Evolutionary conservation across 306 rosid genomes (phyloP).

Genomic region (Bauhinia variegata): DNA sequence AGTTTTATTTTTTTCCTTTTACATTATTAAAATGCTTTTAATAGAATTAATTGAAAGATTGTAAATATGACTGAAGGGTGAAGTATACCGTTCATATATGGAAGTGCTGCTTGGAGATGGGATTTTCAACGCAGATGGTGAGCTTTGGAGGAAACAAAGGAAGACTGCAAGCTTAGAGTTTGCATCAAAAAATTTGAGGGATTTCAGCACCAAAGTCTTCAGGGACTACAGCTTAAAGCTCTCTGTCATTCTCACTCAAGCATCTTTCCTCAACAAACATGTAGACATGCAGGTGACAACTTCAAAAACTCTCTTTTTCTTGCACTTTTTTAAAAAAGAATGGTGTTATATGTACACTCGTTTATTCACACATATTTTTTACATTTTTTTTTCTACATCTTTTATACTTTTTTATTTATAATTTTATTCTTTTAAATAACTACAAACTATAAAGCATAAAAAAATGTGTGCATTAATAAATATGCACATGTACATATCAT

Average conservation of each 20-base stretch:
- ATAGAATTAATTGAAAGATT: not conserved
- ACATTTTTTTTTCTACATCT: too few relatives aligned
- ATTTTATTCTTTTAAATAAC: too few relatives aligned
- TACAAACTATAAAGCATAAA: too few relatives aligned
- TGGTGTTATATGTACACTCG: too few relatives aligned
- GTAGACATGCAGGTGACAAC: conserved; percentile 82
- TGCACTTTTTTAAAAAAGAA: too few relatives aligned
- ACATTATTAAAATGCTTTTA: not conserved
- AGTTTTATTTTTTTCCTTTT: not conserved
- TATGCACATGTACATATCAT: too few relatives aligned
- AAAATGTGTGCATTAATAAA: too few relatives aligned
- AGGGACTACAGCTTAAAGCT: conserved; percentile 71
- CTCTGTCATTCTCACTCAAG: conserved; percentile 57
- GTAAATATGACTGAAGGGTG: conserved; percentile 61
- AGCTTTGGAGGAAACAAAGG: conserved; percentile 85
- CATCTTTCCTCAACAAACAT: conserved; percentile 58
- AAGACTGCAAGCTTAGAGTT: conserved; percentile 92
- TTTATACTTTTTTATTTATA: too few relatives aligned
- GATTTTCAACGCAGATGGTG: conserved; percentile 88
- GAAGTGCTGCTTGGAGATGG: conserved; percentile 95
- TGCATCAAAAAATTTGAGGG: conserved; percentile 89
- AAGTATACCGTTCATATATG: conserved; percentile 85
- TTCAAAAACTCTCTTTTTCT: conserved; percentile 23
- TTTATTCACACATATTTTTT: too few relatives aligned
- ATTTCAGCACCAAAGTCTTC: conserved; percentile 80